Base-by-base conservation (phyloP, 2,329 filamentous ascomycete species). In the Penicillium frequentans region DNA sequence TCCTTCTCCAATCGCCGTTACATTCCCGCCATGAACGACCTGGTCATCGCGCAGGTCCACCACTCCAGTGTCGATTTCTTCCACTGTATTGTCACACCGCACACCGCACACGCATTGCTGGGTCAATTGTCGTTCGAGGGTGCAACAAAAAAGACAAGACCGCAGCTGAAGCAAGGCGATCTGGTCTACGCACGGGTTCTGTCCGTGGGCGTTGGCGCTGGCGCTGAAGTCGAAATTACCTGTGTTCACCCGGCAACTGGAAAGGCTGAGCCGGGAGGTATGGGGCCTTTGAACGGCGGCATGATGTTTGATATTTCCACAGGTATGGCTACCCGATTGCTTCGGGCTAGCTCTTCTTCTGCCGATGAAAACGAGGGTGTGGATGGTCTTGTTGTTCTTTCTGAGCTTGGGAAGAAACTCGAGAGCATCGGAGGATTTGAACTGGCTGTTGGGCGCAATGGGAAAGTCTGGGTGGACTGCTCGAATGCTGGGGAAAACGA, bases 91-190 rank as follows among this genome's bases (percentile, higher is more conserved):
- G 82, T 98, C 52, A 89, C 90, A 27, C 82, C 83, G 9, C 79
- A 86, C 68, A 84, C 82, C 6, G 77, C 82, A 1, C 75, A 77
- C 58, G 91, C 90, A 1, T 80, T 90, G 19, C 86, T 98, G 1
- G 91, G 90, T 0, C 90, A 96, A 64, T 83, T 98, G 21, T 86
- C 92, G n/a, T 99, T 99, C 73, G 93, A 98, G 75, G 87, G 87
- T 61, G 95, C 92, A 19, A 91, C 89, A 45, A 95, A 93, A 75
- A 98, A 98, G 78, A 96, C 91, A 3, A 84, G 93, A 1, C 95
- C 95, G 0, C 83, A 90, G 62, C 84, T 98, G 44, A 79, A 82
- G 27, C 70, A 85, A 14, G 91, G 91, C 37, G 86, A 91, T 52
- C 79, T 97, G 27, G 91, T 98, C 35, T 98, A 98, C 77, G 93